Evolutionary conservation across 2,329 filamentous ascomycete species (phyloP).

Genomic region (Pseudogymnoascus sp.): DNA sequence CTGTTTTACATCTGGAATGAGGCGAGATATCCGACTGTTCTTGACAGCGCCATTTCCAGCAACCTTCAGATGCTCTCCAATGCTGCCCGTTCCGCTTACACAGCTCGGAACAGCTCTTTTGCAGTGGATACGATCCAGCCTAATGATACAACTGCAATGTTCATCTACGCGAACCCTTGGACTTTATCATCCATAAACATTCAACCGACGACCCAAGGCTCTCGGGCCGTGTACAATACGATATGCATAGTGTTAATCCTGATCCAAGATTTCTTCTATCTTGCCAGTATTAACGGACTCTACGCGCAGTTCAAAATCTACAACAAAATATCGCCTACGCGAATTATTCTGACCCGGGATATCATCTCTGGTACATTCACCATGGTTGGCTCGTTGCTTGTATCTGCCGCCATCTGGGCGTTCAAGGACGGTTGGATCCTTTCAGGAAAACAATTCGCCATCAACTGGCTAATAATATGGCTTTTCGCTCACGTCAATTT

Average conservation of each 20-base stretch:
- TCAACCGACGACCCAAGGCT: constrained; percentile 26
- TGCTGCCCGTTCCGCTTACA: neutral
- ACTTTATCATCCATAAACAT: constrained; percentile 23
- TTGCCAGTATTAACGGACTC: constrained; percentile 17
- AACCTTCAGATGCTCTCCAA: neutral
- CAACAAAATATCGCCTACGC: constrained; percentile 8
- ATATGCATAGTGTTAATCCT: constrained; percentile 30
- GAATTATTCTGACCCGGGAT: constrained; percentile 22
- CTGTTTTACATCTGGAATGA: constrained; percentile 5
- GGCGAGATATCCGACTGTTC: neutral
- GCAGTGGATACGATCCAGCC: neutral
- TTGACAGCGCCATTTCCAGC: neutral
- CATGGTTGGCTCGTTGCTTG: constrained; percentile 29
- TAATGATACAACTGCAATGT: neutral
- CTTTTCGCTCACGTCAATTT: constrained; percentile 45
- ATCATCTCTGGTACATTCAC: constrained; percentile 17
- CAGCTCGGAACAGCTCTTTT: neutral
- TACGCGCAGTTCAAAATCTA: constrained; percentile 13
- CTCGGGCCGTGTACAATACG: constrained; percentile 29
- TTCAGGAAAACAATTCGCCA: constrained; percentile 47
- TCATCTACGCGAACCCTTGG: constrained; percentile 27
- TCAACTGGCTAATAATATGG: constrained; percentile 52
- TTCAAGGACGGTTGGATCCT: constrained; percentile 36
- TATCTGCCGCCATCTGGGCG: constrained; percentile 36
- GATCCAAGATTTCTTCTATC: constrained; percentile 19